Evolutionary conservation across 2,329 filamentous ascomycete species (phyloP).

Genomic region (Fusarium sterilihyphosum): DNA sequence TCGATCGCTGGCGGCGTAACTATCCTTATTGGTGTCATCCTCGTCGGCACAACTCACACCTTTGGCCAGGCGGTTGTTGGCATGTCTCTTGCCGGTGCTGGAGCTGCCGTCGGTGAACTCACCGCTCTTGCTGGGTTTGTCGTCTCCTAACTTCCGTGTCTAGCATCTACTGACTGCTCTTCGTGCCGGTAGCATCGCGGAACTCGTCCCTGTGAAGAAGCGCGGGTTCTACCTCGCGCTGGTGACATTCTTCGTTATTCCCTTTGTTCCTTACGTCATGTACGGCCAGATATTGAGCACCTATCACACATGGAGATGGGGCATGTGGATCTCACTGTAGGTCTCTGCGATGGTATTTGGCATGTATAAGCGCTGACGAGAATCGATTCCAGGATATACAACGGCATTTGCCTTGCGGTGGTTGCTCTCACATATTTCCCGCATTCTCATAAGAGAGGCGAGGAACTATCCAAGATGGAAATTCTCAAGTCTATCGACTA

Average conservation of each 20-base stretch:
- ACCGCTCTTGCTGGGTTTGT: not conserved
- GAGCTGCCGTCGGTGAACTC: not conserved
- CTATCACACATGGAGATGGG: not conserved
- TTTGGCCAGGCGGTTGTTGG: not conserved
- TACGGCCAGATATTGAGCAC: not conserved
- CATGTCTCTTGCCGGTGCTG: not conserved
- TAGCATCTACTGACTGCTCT: accelerated
- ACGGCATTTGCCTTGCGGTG: not conserved
- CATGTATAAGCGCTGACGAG: accelerated
- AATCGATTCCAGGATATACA: not conserved
- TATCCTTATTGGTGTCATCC: not conserved
- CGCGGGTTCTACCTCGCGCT: not conserved
- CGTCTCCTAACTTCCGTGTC: accelerated
- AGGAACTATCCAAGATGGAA: not conserved
- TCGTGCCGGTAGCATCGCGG: not conserved
- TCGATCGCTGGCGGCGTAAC: not conserved
- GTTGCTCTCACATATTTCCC: not conserved
- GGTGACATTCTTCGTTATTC: not conserved
- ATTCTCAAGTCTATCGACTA: not conserved
- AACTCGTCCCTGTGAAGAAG: not conserved
- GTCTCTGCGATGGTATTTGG: not conserved
- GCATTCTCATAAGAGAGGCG: not conserved
- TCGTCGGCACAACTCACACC: not conserved
- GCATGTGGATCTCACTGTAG: not conserved
- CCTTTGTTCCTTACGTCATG: not conserved